Conservation (phyloP, 1,284 basidiomycete genomes). For the Xerocomus cyaneibrunnescens region DNA sequence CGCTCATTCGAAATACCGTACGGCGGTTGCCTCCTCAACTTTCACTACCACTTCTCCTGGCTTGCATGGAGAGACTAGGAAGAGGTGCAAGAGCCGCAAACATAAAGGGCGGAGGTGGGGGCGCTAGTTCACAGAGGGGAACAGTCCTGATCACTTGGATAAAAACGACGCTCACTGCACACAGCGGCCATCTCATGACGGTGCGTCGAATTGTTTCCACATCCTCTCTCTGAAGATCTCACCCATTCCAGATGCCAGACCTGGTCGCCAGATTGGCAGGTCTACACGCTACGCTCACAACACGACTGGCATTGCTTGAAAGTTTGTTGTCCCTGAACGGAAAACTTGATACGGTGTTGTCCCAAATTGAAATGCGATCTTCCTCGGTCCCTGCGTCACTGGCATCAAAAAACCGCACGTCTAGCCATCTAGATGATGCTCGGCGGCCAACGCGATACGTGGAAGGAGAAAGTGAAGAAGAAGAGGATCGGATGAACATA, state of each 20-base stretch:
- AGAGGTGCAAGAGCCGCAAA: constrained; percentile 71
- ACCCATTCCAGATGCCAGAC: constrained; percentile 70
- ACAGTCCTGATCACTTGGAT: constrained; percentile 87
- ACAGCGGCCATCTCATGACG: constrained; percentile 94
- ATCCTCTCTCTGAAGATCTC: constrained; percentile 15
- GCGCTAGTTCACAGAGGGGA: constrained; percentile 85
- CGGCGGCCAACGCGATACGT: constrained; percentile 59
- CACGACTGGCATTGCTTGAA: constrained; percentile 81
- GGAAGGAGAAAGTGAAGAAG: constrained; percentile 76
- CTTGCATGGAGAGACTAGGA: constrained; percentile 88
- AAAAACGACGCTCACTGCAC: constrained; percentile 81
- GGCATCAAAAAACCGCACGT: constrained; percentile 40
- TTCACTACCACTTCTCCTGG: constrained; percentile 83
- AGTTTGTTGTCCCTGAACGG: constrained; percentile 86
- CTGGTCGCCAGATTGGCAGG: constrained; percentile 80
- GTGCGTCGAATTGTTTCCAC: constrained; percentile 46
- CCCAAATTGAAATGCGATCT: constrained; percentile 87
- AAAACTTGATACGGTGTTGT: constrained; percentile 89
- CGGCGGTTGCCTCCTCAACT: constrained; percentile 87
- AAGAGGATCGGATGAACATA: constrained; percentile 66
- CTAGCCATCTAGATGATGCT: constrained; percentile 28
- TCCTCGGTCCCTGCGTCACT: constrained; percentile 59
- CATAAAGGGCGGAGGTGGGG: constrained; percentile 78
- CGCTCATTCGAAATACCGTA: constrained; percentile 87
- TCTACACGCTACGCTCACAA: constrained; percentile 81